Percentiles rank a stretch among this genome's conserved stretches.
Evolutionary conservation across 805 yeast species (phyloP).

Genomic region (Candida lessepsii): DNA sequence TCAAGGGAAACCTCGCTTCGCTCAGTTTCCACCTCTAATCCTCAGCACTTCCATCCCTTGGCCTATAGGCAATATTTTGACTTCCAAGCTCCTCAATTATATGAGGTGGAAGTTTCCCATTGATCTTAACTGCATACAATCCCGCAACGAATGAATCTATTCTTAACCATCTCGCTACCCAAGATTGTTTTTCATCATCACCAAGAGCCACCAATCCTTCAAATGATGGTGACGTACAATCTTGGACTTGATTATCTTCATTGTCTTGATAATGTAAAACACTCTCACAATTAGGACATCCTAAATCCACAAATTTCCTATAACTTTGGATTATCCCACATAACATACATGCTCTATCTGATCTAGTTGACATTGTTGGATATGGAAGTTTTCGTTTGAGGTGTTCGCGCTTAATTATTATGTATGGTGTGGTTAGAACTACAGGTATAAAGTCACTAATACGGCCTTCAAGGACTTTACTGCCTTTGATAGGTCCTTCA

Average conservation of each 20-base stretch:
- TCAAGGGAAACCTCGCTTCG: no score
- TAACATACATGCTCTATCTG: conserved; percentile 95
- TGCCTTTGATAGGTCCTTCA: conserved; percentile 1
- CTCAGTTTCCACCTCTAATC: conserved; percentile 40
- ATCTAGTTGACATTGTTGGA: conserved; percentile 50
- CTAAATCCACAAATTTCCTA: conserved; percentile 68
- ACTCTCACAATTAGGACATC: conserved; percentile 96
- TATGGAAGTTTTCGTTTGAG: not conserved
- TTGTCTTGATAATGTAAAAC: conserved; percentile 71
- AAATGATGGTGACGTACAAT: conserved; percentile 93
- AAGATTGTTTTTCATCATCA: conserved; percentile 71
- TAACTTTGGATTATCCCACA: conserved; percentile 90
- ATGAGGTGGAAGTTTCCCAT: conserved; percentile 88
- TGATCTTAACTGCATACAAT: conserved; percentile 88
- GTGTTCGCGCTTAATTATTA: no score
- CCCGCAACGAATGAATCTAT: conserved; percentile 88
- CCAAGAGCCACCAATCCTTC: conserved; percentile 94
- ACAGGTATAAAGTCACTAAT: not conserved
- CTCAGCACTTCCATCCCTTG: conserved; percentile 87
- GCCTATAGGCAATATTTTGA: conserved; percentile 82
- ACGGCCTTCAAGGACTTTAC: conserved; percentile 10
- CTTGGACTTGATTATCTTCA: conserved; percentile 82
- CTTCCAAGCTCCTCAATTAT: conserved; percentile 68
- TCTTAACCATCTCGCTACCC: conserved; percentile 97
- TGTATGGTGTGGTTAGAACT: not conserved